Percentiles rank a stretch among this genome's conserved stretches.
Conservation (phyloP, 108 stramenopile genomes). For the Pseudonitzschia pungens region DNA sequence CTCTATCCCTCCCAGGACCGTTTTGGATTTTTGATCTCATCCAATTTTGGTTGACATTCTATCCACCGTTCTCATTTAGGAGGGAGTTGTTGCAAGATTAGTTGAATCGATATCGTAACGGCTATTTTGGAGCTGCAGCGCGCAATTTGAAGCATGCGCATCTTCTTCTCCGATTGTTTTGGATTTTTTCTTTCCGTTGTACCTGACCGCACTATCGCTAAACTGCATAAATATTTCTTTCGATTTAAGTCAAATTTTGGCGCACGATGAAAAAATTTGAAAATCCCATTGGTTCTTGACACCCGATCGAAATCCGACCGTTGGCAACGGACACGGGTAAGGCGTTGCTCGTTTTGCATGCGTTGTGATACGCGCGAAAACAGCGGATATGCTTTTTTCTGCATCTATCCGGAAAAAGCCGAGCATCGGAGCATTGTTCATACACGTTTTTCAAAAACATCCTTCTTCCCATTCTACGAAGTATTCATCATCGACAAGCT, state of each 20-base stretch:
- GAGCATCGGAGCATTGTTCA: background rate
- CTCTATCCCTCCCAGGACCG: too few species aligned
- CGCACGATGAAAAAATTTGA: background rate
- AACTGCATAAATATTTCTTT: background rate
- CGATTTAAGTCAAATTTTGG: background rate
- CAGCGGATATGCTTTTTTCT: background rate
- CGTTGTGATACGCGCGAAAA: background rate
- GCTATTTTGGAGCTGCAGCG: background rate
- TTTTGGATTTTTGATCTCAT: too few species aligned
- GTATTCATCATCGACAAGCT: background rate
- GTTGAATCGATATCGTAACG: too few species aligned
- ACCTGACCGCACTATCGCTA: background rate
- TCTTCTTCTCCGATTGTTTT: background rate
- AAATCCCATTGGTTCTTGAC: background rate
- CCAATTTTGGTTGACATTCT: too few species aligned
- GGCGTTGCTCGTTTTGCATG: background rate
- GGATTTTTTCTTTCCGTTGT: background rate
- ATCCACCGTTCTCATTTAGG: too few species aligned
- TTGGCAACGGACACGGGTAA: background rate
- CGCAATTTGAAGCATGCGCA: background rate
- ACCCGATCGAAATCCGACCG: constrained; percentile 3
- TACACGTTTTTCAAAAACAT: background rate
- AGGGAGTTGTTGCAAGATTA: too few species aligned
- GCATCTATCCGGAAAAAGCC: background rate
- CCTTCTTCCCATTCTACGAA: background rate